Percentiles rank a stretch among this genome's conserved stretches.
Conservation (phyloP, 352 stramenopile genomes). For the Globisporangium camurandrum region DNA sequence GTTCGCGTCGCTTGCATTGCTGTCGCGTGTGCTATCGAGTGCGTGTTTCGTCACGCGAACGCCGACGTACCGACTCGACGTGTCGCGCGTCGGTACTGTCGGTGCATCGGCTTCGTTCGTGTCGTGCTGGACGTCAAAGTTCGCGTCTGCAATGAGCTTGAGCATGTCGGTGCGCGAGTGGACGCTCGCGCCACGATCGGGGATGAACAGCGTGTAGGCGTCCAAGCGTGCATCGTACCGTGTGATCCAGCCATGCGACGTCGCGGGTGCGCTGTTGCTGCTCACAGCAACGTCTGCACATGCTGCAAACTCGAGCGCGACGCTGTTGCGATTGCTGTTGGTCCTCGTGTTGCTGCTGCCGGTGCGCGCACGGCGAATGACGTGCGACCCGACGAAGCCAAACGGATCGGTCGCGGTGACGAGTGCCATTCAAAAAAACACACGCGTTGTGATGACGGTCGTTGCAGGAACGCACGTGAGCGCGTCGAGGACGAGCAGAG, state of each 20-base stretch:
- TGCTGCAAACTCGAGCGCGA: slow-evolving; percentile 1
- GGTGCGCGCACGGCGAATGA: slow-evolving; percentile 22
- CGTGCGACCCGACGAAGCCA: slow-evolving; percentile 51
- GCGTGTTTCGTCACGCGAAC: slow-evolving; percentile 25
- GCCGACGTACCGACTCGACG: slow-evolving; percentile 41
- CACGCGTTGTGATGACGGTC: background rate
- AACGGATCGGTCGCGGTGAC: slow-evolving; percentile 52
- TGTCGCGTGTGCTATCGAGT: no score
- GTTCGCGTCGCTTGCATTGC: background rate
- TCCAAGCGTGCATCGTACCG: slow-evolving; percentile 55
- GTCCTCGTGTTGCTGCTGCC: slow-evolving; percentile 1
- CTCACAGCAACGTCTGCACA: background rate
- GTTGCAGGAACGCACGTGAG: background rate
- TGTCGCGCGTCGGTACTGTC: slow-evolving; percentile 43
- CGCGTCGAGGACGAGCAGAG: background rate
- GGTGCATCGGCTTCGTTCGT: slow-evolving; percentile 29
- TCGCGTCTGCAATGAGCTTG: slow-evolving; percentile 47
- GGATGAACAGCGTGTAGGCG: slow-evolving; percentile 60
- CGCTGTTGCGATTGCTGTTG: background rate
- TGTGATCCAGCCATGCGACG: slow-evolving; percentile 68
- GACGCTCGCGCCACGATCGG: slow-evolving; percentile 21
- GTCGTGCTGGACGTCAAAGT: slow-evolving; percentile 30
- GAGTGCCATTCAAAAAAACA: slow-evolving; percentile 10
- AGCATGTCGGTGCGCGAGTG: slow-evolving; percentile 49
- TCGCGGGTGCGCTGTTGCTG: slow-evolving; percentile 9